phyloP scores from a whole-genome alignment of 2,329 filamentous ascomycete species.

The Penicillium sp. region DNA sequence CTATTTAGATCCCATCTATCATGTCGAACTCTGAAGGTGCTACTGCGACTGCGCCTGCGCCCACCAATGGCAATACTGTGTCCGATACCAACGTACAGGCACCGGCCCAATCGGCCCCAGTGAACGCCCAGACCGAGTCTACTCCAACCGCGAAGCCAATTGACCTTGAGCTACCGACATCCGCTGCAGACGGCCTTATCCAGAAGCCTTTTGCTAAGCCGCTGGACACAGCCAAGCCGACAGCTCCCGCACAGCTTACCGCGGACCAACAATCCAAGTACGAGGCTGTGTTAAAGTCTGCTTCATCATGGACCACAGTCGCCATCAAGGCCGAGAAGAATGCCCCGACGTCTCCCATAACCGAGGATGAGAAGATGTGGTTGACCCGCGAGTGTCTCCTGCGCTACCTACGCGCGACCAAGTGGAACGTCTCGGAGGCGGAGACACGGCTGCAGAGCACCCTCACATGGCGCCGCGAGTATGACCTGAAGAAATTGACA shows the following conservation, averaged over 20 bases:
- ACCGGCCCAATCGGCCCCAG: background rate
- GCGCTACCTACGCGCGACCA: constrained; percentile 88
- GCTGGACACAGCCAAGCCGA: constrained; percentile 57
- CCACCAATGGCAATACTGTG: constrained; percentile 13
- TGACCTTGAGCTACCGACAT: constrained; percentile 36
- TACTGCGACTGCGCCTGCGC: constrained; percentile 1
- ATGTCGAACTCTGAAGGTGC: constrained; percentile 5
- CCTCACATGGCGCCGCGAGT: constrained; percentile 85
- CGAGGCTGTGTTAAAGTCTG: constrained; percentile 67
- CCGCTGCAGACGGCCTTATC: constrained; percentile 41
- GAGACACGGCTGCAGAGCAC: constrained; percentile 77
- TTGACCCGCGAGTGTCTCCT: constrained; percentile 88
- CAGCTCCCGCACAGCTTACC: constrained; percentile 60
- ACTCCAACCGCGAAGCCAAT: constrained; percentile 10
- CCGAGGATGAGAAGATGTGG: constrained; percentile 81
- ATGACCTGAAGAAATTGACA: constrained; percentile 71
- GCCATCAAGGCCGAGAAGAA: constrained; percentile 61
- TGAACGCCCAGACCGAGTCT: constrained; percentile 8
- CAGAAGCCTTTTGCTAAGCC: constrained; percentile 61
- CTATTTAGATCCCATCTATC: background rate
- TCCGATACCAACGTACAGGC: background rate
- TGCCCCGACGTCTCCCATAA: constrained; percentile 61
- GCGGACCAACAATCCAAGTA: constrained; percentile 81
- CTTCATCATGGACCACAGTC: constrained; percentile 68
- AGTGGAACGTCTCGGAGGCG: constrained; percentile 77